Evolutionary conservation across 345 rosid species (phyloP).

Genomic region (Melaleuca quinquenervia): DNA sequence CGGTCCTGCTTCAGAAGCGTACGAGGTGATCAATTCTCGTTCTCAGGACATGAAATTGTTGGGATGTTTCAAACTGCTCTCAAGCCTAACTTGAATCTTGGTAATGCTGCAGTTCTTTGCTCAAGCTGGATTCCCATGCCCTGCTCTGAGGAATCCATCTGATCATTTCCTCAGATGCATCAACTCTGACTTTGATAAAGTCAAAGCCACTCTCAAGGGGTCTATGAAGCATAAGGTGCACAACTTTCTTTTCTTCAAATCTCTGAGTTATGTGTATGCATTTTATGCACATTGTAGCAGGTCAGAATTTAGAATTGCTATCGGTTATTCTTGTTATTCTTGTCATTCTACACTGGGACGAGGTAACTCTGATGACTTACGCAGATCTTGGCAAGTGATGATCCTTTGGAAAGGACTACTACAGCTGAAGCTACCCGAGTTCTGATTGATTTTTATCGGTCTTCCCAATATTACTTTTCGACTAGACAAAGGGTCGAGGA

Average conservation of each 20-base stretch:
- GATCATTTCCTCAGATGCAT: conserved; percentile 93
- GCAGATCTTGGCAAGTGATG: conserved; percentile 63
- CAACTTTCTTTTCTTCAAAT: neutral
- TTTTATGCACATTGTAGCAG: neutral
- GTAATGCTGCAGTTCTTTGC: conserved; percentile 65
- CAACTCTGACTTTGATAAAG: conserved; percentile 93
- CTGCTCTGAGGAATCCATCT: conserved; percentile 88
- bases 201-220: conserved; percentile 85
- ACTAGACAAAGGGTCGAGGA: conserved; percentile 68
- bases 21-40: conserved; percentile 39
- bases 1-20: conserved; percentile 78
- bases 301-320: neutral
- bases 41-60: neutral
- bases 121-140: conserved; percentile 95
- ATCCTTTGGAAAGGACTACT: conserved; percentile 78
- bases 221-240: conserved; percentile 81
- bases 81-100: neutral
- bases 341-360: neutral
- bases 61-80: neutral
- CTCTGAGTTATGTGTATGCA: neutral
- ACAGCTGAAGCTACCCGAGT: conserved; percentile 72
- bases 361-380: neutral
- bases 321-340: neutral
- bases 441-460: conserved; percentile 51
- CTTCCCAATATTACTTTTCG: conserved; percentile 49